Evolutionary conservation across 495 filamentous ascomycete species (phyloP).

Genomic region (Penicillium waksmanii): DNA sequence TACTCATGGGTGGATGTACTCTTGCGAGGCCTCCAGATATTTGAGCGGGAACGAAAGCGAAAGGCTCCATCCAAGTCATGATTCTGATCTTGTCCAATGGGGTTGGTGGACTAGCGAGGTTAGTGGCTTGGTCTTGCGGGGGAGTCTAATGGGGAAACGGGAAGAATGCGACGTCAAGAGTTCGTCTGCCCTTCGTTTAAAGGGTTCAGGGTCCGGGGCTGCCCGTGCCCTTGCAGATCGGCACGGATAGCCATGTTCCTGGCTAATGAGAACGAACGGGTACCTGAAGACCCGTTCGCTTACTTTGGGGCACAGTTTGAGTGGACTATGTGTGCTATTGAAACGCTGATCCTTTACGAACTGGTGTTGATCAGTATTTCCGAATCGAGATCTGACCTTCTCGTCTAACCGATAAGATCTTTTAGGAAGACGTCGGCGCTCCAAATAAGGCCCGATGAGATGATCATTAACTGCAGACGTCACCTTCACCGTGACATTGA

Average conservation of each 20-base stretch:
- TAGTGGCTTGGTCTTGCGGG: conserved; percentile 21
- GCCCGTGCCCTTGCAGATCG: conserved; percentile 8
- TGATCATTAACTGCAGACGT: not conserved
- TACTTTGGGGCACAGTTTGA: not conserved
- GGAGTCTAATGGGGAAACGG: conserved; percentile 12
- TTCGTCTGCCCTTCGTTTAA: conserved; percentile 12
- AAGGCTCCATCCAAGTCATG: conserved; percentile 10
- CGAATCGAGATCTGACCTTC: not conserved
- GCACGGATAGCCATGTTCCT: conserved; percentile 3
- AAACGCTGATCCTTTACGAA: conserved; percentile 8
- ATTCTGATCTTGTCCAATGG: conserved; percentile 16
- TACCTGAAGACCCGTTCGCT: conserved; percentile 12
- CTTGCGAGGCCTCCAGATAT: conserved; percentile 15
- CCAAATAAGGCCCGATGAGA: not conserved
- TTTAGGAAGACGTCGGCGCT: not conserved
- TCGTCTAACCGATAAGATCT: not conserved
- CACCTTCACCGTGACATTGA: too few species aligned
- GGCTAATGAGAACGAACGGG: conserved; percentile 6
- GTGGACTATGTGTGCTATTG: not conserved
- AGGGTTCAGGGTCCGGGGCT: conserved; percentile 3
- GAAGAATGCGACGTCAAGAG: conserved; percentile 19
- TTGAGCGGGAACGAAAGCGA: conserved; percentile 10
- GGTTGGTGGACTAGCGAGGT: conserved; percentile 11
- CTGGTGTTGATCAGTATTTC: not conserved
- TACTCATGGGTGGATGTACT: not conserved